A percentile compares a stretch with the other conserved stretches of the same genome.
Conservation (phyloP, 2,329 filamentous ascomycete genomes). For the Pseudocercospora fuligena region DNA sequence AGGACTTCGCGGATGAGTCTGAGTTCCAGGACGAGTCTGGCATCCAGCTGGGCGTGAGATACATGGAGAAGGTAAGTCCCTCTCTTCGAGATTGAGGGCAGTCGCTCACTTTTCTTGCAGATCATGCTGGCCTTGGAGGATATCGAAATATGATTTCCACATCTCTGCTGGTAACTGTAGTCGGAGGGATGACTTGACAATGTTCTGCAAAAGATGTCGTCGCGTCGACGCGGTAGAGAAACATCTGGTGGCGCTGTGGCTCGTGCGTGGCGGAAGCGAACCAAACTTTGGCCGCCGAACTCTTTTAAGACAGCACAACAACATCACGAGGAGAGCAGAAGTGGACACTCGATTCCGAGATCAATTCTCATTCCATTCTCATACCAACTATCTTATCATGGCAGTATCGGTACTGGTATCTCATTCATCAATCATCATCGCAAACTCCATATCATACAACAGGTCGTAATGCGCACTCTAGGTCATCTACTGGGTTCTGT, state of each 20-base stretch:
- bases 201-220: background rate
- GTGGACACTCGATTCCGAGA: background rate
- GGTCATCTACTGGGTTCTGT: background rate
- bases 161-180: no score
- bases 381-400: background rate
- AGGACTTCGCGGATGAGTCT: slow-evolving; percentile 25
- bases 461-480: background rate
- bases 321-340: background rate
- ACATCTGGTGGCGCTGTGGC: background rate
- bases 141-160: background rate
- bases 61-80: slow-evolving; percentile 35
- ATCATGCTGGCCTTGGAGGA: slow-evolving; percentile 1
- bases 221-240: no score
- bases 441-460: background rate
- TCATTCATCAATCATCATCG: background rate
- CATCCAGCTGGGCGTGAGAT: slow-evolving; percentile 27
- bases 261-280: background rate
- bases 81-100: background rate
- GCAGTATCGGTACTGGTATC: background rate
- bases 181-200: background rate
- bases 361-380: slow-evolving; percentile 2
- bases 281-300: background rate
- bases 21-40: slow-evolving; percentile 22
- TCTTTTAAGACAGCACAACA: background rate
- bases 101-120: background rate